Conservation (phyloP, 352 stramenopile species). For the Plasmopara halstedii region DNA sequence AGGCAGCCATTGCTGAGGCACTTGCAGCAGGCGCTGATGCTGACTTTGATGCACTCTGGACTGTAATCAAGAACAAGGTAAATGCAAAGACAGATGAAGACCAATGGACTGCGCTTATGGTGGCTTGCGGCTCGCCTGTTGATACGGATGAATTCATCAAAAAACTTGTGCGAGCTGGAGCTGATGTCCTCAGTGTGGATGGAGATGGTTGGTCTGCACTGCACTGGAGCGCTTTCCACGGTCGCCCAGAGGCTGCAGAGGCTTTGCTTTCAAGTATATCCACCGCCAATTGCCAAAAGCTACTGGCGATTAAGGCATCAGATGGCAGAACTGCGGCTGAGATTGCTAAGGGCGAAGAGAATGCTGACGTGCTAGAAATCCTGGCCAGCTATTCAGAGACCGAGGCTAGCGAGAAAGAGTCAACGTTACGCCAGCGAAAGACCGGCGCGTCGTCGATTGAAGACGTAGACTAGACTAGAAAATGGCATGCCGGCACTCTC, state of each 20-base stretch:
- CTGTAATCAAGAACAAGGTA: constrained; percentile 43
- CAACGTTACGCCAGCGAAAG: constrained; percentile 56
- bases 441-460: constrained; percentile 42
- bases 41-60: constrained; percentile 67
- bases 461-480: constrained; percentile 73
- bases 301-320: constrained; percentile 44
- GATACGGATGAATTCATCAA: constrained; percentile 78
- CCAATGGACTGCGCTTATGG: constrained; percentile 79
- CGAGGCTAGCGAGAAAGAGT: constrained; percentile 17
- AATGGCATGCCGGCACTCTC: too few relatives aligned
- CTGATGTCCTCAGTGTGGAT: constrained; percentile 54
- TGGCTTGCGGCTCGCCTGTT: constrained; percentile 68
- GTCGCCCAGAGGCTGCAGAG: constrained; percentile 57
- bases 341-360: constrained; percentile 62
- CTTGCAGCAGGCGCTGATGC: constrained; percentile 55
- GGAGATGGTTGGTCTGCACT: constrained; percentile 75
- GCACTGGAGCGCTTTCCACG: constrained; percentile 82
- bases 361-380: constrained; percentile 60
- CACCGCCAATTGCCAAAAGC: constrained; percentile 25
- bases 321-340: constrained; percentile 60
- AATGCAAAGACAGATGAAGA: constrained; percentile 67
- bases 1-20: constrained; percentile 53
- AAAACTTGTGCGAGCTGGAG: constrained; percentile 48
- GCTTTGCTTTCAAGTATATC: constrained; percentile 41
- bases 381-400: constrained; percentile 31